Base-by-base conservation (phyloP, 768 basidiomycete genomes). In the Suillus subalutaceus region DNA sequence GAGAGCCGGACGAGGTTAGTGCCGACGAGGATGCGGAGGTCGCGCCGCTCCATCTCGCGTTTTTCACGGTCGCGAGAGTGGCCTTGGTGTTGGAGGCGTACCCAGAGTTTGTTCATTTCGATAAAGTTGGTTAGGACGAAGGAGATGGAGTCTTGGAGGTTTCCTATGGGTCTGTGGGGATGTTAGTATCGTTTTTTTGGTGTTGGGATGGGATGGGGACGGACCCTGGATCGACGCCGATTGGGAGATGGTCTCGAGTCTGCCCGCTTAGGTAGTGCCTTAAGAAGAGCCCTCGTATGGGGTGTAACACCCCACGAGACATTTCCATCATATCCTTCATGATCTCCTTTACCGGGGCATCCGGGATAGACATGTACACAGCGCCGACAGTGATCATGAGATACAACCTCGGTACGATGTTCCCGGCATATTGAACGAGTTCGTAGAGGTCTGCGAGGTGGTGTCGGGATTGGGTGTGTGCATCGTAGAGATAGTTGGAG, bases 251-350 rank as follows among this genome's bases (percentile, higher is more conserved):
- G 74, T 98, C 96, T 69, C 96, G 85, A 18, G 97, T 99, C 81
- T 99, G 96, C 16, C 97, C 97, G 66, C 93, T 95, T 41, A 99
- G 88, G 78, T 99, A 99, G 75, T 99, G 97, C 35, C 97, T 86
- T 43, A 99, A 82, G 80, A 99, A 99, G 41, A 99, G 81, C 20
- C 97, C 97, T 56, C 97, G 86, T 60, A 96, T 94, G n/a, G 97
- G 97, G 76, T 99, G 96, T 68, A 99, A 84, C 6, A 99, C 95
- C 67, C 97, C 97, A 23, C 96, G 84, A 43, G 95, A 95, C 97
- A 99, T 99, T 79, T 99, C 97, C 92, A 99, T 92, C 97, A 99
- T 98, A 79, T 99, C 97, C 84, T 97, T 99, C 97, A 99, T 99
- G 68, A 99, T 95, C 81, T 99, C 97, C 83, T 96, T 97, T 64